Evolutionary conservation across 345 rosid genomes (phyloP).

Genomic region (Bretschneidera sinensis): DNA sequence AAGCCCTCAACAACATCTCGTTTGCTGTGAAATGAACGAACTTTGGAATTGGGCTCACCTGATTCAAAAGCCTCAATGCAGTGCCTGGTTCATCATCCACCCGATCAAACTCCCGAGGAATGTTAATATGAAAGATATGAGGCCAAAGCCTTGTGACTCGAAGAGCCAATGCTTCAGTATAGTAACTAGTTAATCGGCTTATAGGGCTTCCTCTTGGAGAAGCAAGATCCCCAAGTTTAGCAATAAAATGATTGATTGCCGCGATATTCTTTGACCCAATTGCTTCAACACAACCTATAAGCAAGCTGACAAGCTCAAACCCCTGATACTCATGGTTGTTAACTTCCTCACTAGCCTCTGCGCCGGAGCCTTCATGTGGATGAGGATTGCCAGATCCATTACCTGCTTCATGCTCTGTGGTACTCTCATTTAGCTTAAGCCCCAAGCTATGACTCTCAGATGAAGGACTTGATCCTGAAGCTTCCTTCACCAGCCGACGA

Average conservation of each 20-base stretch:
- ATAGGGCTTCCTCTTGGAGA: conserved; percentile 71
- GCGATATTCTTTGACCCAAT: conserved; percentile 64
- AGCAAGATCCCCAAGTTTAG: conserved; percentile 75
- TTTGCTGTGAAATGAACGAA: conserved; percentile 89
- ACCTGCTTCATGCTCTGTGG: conserved; percentile 41
- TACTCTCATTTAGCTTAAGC: conserved; percentile 41
- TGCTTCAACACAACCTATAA: conserved; percentile 79
- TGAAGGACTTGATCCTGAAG: conserved; percentile 77
- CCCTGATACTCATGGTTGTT: conserved; percentile 49
- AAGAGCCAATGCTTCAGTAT: conserved; percentile 78
- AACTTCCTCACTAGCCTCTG: conserved; percentile 43
- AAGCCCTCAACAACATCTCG: conserved; percentile 83
- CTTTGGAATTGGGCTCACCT: conserved; percentile 85
- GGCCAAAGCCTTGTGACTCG: conserved; percentile 89
- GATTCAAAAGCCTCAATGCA: conserved; percentile 83
- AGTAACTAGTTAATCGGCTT: conserved; percentile 71
- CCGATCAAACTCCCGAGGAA: conserved; percentile 81
- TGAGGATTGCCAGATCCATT: conserved; percentile 55
- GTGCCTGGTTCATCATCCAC: conserved; percentile 63
- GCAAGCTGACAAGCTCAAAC: conserved; percentile 71
- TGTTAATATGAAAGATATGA: conserved; percentile 66
- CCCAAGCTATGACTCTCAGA: conserved; percentile 66
- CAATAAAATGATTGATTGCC: conserved; percentile 54
- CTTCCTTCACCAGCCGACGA: conserved; percentile 56
- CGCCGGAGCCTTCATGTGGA: conserved; percentile 26